Conservation (phyloP, 345 rosid genomes). For the Stellera chamaejasme region DNA sequence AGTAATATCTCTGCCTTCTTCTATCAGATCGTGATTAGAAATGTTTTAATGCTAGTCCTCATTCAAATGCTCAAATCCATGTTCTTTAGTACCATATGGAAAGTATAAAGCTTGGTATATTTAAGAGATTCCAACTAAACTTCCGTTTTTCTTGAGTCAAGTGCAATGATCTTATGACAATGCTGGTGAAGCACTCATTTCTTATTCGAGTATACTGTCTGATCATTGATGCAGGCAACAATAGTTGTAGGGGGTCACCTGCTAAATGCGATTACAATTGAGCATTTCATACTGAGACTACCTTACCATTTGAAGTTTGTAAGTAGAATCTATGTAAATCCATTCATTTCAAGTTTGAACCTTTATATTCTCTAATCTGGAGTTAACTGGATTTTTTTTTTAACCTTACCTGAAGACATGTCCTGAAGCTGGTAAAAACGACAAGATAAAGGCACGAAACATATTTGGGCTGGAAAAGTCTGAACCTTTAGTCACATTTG, state of each 20-base stretch:
- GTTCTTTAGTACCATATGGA: too few relatives aligned
- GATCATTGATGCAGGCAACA: conserved; percentile 49
- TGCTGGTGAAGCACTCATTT: not conserved
- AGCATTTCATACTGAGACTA: conserved; percentile 86
- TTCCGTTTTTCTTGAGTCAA: not conserved
- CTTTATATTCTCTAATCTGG: not conserved
- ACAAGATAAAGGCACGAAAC: conserved; percentile 57
- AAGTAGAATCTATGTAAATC: conserved; percentile 17
- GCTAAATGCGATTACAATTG: conserved; percentile 76
- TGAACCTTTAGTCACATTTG: conserved; percentile 80
- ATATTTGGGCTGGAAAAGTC: conserved; percentile 80
- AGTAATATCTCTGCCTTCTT: not conserved
- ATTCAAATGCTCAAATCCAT: too few relatives aligned
- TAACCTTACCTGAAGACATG: conserved; percentile 39
- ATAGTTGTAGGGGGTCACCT: conserved; percentile 63
- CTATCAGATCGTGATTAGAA: not conserved
- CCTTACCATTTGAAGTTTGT: conserved; percentile 90
- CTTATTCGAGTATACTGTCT: not conserved
- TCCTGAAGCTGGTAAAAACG: conserved; percentile 59
- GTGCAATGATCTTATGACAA: not conserved
- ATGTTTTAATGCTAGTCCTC: not conserved
- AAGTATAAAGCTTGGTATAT: not conserved
- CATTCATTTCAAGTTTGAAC: not conserved
- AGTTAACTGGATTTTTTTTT: conserved; percentile 1
- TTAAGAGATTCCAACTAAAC: not conserved